A percentile compares a stretch with the other conserved stretches of the same genome.
phyloP scores from a whole-genome alignment of 2,329 filamentous ascomycete genomes.

The Xylaria multiplex region DNA sequence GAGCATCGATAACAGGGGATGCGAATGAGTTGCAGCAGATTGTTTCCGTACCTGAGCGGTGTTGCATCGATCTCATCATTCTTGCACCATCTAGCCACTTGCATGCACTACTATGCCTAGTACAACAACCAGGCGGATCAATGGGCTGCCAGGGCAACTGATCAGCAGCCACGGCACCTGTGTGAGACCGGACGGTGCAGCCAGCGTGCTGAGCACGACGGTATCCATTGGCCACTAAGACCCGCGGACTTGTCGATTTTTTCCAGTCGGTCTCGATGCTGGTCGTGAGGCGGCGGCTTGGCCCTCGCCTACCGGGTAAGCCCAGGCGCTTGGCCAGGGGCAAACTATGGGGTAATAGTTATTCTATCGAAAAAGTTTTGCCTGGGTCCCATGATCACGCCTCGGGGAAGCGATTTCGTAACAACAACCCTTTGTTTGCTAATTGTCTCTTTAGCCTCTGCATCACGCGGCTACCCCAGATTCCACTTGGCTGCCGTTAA shows the following conservation, averaged over 20 bases:
- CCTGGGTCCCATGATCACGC: conserved; percentile 42
- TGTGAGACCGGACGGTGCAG: not conserved
- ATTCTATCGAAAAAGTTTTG: conserved; percentile 45
- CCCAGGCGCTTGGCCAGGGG: conserved; percentile 29
- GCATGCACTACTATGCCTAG: too few species aligned
- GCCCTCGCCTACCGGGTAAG: conserved; percentile 15
- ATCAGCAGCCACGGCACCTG: too few species aligned
- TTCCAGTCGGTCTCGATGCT: not conserved
- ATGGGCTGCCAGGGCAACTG: too few species aligned
- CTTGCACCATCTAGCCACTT: conserved; percentile 26
- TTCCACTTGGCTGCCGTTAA: conserved; percentile 47
- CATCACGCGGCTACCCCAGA: conserved; percentile 49
- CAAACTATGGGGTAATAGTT: conserved; percentile 51
- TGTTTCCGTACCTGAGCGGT: conserved; percentile 24
- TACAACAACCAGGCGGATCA: too few species aligned
- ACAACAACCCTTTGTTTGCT: conserved; percentile 45
- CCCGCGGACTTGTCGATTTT: conserved; percentile 14
- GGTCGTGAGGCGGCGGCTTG: conserved; percentile 21
- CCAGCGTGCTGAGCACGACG: not conserved
- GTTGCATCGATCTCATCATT: conserved; percentile 33
- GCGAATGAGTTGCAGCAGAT: not conserved
- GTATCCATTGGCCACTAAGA: conserved; percentile 14
- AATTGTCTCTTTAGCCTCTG: conserved; percentile 40
- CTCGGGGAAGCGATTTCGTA: conserved; percentile 45
- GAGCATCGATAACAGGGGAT: not conserved